A percentile compares a stretch with the other conserved stretches of the same genome.
Evolutionary conservation across 2,329 filamentous ascomycete species (phyloP).

Genomic region (Xylaria sp.): DNA sequence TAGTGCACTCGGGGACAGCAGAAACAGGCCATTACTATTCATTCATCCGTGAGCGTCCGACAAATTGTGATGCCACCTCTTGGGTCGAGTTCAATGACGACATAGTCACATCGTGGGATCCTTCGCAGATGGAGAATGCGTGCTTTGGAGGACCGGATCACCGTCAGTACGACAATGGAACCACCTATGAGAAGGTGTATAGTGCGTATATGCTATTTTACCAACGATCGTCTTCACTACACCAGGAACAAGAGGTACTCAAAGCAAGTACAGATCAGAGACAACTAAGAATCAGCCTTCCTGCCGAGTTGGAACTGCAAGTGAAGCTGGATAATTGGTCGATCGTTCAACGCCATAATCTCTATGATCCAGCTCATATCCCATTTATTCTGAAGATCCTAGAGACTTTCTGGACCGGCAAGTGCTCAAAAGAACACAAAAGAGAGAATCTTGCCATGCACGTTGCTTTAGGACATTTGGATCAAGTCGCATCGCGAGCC

Average conservation of each 20-base stretch:
- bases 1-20: constrained; percentile 91
- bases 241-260: constrained; percentile 56
- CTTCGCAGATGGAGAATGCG: constrained; percentile 70
- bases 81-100: constrained; percentile 98
- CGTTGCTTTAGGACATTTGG: constrained; percentile 68
- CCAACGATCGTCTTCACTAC: constrained; percentile 74
- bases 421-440: constrained; percentile 56
- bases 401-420: constrained; percentile 56
- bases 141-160: constrained; percentile 80
- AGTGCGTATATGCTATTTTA: constrained; percentile 99
- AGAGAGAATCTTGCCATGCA: constrained; percentile 58
- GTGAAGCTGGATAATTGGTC: constrained; percentile 75
- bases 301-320: constrained; percentile 55
- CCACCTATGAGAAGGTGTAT: constrained; percentile 69
- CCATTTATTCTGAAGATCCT: constrained; percentile 70
- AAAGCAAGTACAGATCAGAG: constrained; percentile 42
- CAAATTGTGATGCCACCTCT: constrained; percentile 49
- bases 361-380: constrained; percentile 76
- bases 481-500: constrained; percentile 74
- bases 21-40: constrained; percentile 98
- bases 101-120: constrained; percentile 77
- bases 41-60: constrained; percentile 82
- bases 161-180: constrained; percentile 53
- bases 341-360: constrained; percentile 76
- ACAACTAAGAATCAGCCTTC: constrained; percentile 54